Evolutionary conservation across 352 stramenopile genomes (phyloP).

Genomic region (Pythium aphanidermatum): DNA sequence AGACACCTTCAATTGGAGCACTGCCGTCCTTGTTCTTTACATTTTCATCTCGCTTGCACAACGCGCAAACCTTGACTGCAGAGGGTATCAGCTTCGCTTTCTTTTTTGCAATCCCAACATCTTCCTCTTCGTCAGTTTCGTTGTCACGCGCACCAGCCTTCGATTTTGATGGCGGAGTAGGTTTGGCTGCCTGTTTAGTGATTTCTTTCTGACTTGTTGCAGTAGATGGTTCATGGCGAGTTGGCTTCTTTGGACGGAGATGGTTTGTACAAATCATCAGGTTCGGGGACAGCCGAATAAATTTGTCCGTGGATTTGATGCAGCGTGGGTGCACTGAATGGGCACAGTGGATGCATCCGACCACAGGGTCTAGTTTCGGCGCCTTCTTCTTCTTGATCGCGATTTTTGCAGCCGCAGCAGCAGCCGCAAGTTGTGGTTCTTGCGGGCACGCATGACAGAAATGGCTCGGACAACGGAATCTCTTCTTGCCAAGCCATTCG

Average conservation of each 20-base stretch:
- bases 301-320: conserved; percentile 65
- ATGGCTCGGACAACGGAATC: conserved; percentile 89
- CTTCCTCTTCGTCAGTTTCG: conserved; percentile 9
- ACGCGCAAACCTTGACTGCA: conserved; percentile 41
- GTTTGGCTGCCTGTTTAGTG: neutral
- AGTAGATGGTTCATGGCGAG: neutral
- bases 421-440: conserved; percentile 18
- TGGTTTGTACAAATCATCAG: conserved; percentile 89
- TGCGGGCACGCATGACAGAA: conserved; percentile 73
- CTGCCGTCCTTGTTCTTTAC: conserved; percentile 18
- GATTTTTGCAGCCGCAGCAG: conserved; percentile 17
- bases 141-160: conserved; percentile 9
- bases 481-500: conserved; percentile 84
- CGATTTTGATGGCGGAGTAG: conserved; percentile 1
- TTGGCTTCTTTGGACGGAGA: conserved; percentile 29
- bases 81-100: conserved; percentile 10
- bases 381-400: conserved; percentile 44
- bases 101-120: conserved; percentile 12
- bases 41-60: conserved; percentile 50
- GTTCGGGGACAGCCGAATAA: conserved; percentile 76
- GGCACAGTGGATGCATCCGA: conserved; percentile 86
- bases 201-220: neutral
- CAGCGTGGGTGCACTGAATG: conserved; percentile 79
- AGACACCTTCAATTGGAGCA: conserved; percentile 47
- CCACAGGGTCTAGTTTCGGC: conserved; percentile 30